These are phyloP conservation scores for Fomitopsis palustris DNA, from an alignment of 1,284 basidiomycete species.

Conservation along the genomic window DNA sequence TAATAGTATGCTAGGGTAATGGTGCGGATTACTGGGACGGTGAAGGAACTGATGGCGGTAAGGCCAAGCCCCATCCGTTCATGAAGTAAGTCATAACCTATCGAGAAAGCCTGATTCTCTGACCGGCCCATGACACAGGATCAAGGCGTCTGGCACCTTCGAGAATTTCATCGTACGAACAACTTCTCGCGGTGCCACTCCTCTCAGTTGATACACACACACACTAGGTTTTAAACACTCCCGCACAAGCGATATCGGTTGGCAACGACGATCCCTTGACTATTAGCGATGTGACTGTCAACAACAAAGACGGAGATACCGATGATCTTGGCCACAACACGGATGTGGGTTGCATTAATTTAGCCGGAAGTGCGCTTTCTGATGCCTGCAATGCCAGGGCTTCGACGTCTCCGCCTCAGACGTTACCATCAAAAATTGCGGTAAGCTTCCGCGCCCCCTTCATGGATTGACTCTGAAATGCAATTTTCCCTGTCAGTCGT, in stretches of 20 bases:
- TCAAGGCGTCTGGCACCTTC: slow-evolving; percentile 51
- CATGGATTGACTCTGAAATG: too few species aligned
- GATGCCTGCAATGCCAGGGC: not conserved
- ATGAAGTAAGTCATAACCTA: slow-evolving; percentile 28
- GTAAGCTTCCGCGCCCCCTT: too few species aligned
- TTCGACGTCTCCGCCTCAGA: slow-evolving; percentile 3
- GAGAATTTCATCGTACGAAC: not conserved
- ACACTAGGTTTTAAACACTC: not conserved
- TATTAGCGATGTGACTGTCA: slow-evolving; percentile 1
- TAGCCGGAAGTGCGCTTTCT: not conserved
- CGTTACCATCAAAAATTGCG: slow-evolving; percentile 1
- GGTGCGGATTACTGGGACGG: slow-evolving; percentile 29
- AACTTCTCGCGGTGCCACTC: not conserved
- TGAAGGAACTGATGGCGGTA: slow-evolving; percentile 33
- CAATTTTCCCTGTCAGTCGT: not conserved
- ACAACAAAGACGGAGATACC: not conserved
- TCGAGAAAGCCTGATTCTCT: not conserved
- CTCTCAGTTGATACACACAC: too few species aligned
- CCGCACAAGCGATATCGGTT: slow-evolving; percentile 5
- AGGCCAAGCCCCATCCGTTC: slow-evolving; percentile 37
- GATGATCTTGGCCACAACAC: slow-evolving; percentile 4
- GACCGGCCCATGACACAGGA: slow-evolving; percentile 29
- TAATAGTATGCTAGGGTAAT: not conserved
- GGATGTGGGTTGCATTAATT: not conserved
- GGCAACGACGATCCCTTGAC: not conserved